These are phyloP conservation scores for Stagonosporopsis cucurbitacearum DNA, from an alignment of 2,329 filamentous ascomycete genomes.

Conservation along the genomic window DNA sequence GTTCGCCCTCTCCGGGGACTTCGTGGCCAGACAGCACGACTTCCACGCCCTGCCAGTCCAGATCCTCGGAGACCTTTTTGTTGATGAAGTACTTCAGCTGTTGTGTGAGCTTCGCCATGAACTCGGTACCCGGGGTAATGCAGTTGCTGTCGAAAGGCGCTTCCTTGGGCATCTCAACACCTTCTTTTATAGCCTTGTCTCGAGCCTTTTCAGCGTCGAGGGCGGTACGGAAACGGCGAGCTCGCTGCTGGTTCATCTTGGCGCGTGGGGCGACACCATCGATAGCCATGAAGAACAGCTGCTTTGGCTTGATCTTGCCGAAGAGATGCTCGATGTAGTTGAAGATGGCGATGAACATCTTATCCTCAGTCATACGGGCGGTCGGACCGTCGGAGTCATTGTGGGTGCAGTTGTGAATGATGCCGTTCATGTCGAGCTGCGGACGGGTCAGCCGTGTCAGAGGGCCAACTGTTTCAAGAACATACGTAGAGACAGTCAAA, in stretches of 20 bases:
- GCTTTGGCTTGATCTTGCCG: slow-evolving; percentile 97
- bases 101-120: slow-evolving; percentile 94
- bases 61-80: slow-evolving; percentile 97
- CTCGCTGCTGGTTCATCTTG: slow-evolving; percentile 99
- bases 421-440: slow-evolving; percentile 95
- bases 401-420: slow-evolving; percentile 98
- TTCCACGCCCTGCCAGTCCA: slow-evolving; percentile 96
- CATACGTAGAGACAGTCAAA: slow-evolving; percentile 93
- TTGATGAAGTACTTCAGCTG: slow-evolving; percentile 98
- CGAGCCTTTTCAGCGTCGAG: slow-evolving; percentile 87
- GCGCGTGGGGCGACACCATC: slow-evolving; percentile 96
- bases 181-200: slow-evolving; percentile 89
- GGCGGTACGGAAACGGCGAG: slow-evolving; percentile 91
- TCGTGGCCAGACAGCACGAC: slow-evolving; percentile 97
- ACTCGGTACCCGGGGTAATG: slow-evolving; percentile 95
- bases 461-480: not conserved
- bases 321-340: slow-evolving; percentile 99
- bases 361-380: slow-evolving; percentile 92
- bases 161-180: slow-evolving; percentile 91
- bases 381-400: slow-evolving; percentile 92
- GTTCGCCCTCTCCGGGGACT: slow-evolving; percentile 96
- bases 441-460: slow-evolving; percentile 18
- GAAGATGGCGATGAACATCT: slow-evolving; percentile 99
- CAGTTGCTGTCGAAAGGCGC: slow-evolving; percentile 98
- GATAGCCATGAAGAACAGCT: slow-evolving; percentile 99